Evolutionary conservation across 805 yeast genomes (phyloP).

Genomic region (Kodamaea laetipori): DNA sequence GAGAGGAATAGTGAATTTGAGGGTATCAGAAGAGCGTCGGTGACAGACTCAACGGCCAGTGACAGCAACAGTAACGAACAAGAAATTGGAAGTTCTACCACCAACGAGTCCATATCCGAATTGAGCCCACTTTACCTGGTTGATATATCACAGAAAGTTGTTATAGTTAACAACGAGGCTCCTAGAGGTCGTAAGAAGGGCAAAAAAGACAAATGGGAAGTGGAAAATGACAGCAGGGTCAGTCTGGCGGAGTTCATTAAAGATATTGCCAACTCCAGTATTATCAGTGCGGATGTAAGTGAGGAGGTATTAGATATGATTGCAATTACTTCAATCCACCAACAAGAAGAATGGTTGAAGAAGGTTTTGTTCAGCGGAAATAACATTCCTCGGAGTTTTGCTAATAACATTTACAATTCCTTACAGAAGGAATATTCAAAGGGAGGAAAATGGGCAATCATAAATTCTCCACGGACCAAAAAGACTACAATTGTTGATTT

Average conservation of each 20-base stretch:
- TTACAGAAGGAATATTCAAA: conserved; percentile 70
- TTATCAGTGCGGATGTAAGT: conserved; percentile 74
- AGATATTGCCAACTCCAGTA: conserved; percentile 64
- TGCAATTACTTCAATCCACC: conserved; percentile 69
- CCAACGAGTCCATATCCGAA: conserved; percentile 19
- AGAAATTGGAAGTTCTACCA: conserved; percentile 25
- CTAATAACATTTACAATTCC: conserved; percentile 69
- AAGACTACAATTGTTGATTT: conserved; percentile 48
- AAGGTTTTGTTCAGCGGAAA: conserved; percentile 76
- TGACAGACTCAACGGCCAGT: not conserved
- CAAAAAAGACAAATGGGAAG: conserved; percentile 72
- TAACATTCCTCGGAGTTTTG: conserved; percentile 81
- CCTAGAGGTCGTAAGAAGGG: conserved; percentile 77
- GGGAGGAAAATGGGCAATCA: conserved; percentile 73
- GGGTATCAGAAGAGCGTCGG: not conserved
- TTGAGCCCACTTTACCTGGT: conserved; percentile 21
- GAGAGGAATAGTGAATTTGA: conserved; percentile 23
- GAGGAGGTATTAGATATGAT: conserved; percentile 88
- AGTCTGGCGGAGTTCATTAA: conserved; percentile 58
- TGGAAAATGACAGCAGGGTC: conserved; percentile 70
- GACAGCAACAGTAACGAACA: conserved; percentile 11
- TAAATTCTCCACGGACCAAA: conserved; percentile 78
- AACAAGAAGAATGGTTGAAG: conserved; percentile 79
- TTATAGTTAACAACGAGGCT: conserved; percentile 76
- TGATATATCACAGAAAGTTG: conserved; percentile 55